Conservation (phyloP, 257 asterid genomes). For the Jacaranda mimosifolia region DNA sequence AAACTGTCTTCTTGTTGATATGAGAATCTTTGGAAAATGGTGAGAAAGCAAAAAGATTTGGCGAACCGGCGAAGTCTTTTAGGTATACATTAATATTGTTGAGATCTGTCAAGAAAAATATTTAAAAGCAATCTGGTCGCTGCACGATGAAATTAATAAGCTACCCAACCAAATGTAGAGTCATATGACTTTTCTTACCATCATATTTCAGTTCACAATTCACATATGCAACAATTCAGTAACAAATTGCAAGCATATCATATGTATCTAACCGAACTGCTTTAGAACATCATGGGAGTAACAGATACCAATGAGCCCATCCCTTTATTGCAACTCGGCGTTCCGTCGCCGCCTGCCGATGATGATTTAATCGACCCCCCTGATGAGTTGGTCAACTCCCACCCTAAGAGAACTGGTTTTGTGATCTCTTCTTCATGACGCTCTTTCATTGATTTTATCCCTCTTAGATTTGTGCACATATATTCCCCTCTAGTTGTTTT, state of each 20-base stretch:
- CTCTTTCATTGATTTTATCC: neutral
- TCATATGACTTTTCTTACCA: neutral
- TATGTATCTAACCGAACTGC: neutral
- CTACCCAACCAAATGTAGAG: neutral
- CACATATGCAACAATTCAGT: neutral
- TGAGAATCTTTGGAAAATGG: no score
- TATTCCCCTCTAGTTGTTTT: neutral
- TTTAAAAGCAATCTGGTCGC: no score
- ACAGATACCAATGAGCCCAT: slow-evolving; percentile 43
- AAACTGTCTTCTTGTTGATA: no score
- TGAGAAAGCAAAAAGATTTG: no score
- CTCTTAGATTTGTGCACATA: no score
- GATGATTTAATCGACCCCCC: slow-evolving; percentile 29
- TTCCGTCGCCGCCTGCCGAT: slow-evolving; percentile 15
- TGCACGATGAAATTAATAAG: no score
- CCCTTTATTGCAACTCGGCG: slow-evolving; percentile 46
- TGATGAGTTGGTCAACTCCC: slow-evolving; percentile 39
- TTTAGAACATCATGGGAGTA: slow-evolving; percentile 26
- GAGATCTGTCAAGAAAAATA: no score
- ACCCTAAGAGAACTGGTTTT: slow-evolving; percentile 49
- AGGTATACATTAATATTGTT: no score
- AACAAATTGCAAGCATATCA: neutral
- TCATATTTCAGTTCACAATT: neutral
- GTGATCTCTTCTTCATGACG: neutral
- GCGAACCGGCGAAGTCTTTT: no score